Conservation (phyloP, 441 rosid genomes). For the Populus hybrid region DNA sequence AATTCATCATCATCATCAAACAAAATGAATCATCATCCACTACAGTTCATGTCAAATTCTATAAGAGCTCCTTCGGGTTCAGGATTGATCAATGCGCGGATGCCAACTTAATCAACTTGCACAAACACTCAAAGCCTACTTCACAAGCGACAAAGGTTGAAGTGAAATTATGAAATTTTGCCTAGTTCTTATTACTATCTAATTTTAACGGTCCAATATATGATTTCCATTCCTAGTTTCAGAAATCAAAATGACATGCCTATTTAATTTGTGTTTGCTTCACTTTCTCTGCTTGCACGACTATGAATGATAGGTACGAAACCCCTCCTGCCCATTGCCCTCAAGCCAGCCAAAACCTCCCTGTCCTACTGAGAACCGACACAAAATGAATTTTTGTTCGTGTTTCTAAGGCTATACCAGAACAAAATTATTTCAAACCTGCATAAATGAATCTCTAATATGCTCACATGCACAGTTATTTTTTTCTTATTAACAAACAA, state of each 20-base stretch:
- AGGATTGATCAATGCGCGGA: background rate
- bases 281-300: background rate
- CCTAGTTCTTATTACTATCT: background rate
- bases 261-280: background rate
- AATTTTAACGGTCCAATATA: background rate
- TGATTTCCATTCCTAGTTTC: background rate
- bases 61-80: background rate
- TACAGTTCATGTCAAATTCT: background rate
- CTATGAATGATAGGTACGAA: too few relatives aligned
- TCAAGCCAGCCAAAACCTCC: too few relatives aligned
- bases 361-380: too few relatives aligned
- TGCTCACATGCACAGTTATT: too few relatives aligned
- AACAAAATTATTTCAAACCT: too few relatives aligned
- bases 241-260: background rate
- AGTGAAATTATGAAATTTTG: background rate
- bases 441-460: too few relatives aligned
- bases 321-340: too few relatives aligned
- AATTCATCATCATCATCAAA: background rate
- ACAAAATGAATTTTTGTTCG: too few relatives aligned
- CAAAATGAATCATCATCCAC: background rate
- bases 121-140: background rate
- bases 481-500: too few relatives aligned
- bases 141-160: background rate
- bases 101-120: background rate
- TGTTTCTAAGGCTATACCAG: too few relatives aligned